Evolutionary conservation across 257 asterid species (phyloP).

Genomic region (Solanum ahanhuiri): DNA sequence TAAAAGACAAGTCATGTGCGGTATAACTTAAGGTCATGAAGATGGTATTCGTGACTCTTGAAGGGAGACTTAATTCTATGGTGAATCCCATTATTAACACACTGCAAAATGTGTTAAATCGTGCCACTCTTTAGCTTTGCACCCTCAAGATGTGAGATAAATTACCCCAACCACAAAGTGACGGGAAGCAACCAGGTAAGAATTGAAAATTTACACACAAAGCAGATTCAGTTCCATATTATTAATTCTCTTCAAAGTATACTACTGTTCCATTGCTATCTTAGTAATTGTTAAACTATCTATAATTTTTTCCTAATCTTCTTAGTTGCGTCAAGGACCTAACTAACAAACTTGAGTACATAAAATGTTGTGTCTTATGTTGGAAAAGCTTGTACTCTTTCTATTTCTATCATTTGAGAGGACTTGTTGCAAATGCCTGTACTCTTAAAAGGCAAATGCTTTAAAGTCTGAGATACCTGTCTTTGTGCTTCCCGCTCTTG

Average conservation of each 20-base stretch:
- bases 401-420: not conserved
- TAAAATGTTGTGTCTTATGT: not conserved
- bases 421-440: not conserved
- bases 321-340: not conserved
- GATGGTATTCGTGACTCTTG: not conserved
- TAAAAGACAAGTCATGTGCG: not conserved
- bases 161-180: not conserved
- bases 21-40: not conserved
- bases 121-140: not conserved
- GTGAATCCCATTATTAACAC: not conserved
- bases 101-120: not conserved
- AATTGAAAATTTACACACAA: not conserved
- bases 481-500: constrained; percentile 95
- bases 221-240: not conserved
- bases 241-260: not conserved
- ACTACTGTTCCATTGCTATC: not conserved
- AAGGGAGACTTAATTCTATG: not conserved
- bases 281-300: not conserved
- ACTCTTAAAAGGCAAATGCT: not conserved
- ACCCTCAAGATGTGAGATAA: not conserved
- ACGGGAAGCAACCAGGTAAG: not conserved
- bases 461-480: constrained; percentile 30
- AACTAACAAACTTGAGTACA: not conserved
- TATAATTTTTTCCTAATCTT: not conserved
- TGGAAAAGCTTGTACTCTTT: not conserved